Base-by-base conservation (phyloP, 805 yeast species). In the Jamesozyma spencerorum region DNA sequence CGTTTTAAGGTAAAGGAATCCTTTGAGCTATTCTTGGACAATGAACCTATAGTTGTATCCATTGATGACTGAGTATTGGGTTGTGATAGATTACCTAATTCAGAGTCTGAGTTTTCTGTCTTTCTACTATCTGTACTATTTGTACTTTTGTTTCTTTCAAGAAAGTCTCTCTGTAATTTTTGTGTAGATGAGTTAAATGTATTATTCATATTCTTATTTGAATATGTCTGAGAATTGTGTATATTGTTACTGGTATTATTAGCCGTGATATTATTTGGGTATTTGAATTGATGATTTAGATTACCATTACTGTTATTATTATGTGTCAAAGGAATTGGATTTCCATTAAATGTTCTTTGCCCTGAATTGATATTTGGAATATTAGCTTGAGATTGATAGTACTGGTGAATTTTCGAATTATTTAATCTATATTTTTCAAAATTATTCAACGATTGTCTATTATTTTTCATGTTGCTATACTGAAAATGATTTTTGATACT, bases 341-440 rank as follows among this genome's bases (percentile, higher is more conserved):
- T 22, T 7, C 10, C 10, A 22, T 22, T 22, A 10, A 22, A 22
- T 22, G 10, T 22, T 22, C 10, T 22, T 7, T 22, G 10, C 10
- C 26, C 26, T 22, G 26, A 22, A 6, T 22, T 22, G 26, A 22
- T 29, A 3, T 28, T 14, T 8, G 17, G 10, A 22, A 15, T 24
- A 18, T 28, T 33, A 11, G 14, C 12, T 22, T 22, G 26, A 22
- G 26, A 22, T 22, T 7, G 26, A 22, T 6, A 10, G 10, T 22
- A 22, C n/a, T n/a, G n/a, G 10, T 22, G 6, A 22, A 22, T 22
- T 10, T 10, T 22, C 10, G 32, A 15, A 15, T 38, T 31, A n/a
- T 39, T 34, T 15, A 39, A 15, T 34, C 41, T 39, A 22, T 33
- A 39, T 13, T 32, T 39, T 34, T 39, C 41, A 22, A 39, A 39